Base-by-base conservation (phyloP, 306 rosid species). In the Prunus dulcis region DNA sequence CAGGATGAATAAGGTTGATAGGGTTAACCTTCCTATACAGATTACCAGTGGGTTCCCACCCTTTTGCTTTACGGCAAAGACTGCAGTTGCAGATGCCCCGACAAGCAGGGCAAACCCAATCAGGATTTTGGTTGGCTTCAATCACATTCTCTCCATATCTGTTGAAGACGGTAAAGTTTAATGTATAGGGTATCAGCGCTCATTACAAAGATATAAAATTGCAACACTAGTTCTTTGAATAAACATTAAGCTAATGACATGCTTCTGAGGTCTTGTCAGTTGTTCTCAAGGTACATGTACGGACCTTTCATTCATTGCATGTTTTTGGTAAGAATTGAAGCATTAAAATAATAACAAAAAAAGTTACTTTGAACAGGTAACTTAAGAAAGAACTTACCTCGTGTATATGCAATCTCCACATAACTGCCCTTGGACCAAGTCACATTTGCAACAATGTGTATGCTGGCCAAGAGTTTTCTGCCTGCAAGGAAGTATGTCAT, bases 371-470 rank as follows among this genome's bases (percentile, higher is more conserved):
- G 72, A n/a, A 60, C 19, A 52, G 55, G 28, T 19, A 28, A 57
- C 14, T 56, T 22, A 22, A 12, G 38, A 53, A 55, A 38, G 2
- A 61, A 47, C 63, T 86, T 82, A 92, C 97, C 97, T 89, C 41
- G 34, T 80, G 88, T 88, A 92, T 83, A 92, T 80, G 96, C 96
- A 92, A 85, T 92, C 97, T 80, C 97, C 97, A 71, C 97, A 90
- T 3, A 92, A 12, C 78, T 76, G 76, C 30, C 97, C 92, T 62
- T 87, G 93, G 75, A 66, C 83, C 82, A 87, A 79, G 73, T 82
- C 86, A n/a, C 93, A 92, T 83, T 80, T 89, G 82, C 75, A 67
- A 83, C 97, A 88, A 71, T 12, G 65, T 22, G 93, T 88, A 60
- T 67, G 86, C 82, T 68, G 73, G 56, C 91, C 71, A 63, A 87